Percentiles rank a stretch among this genome's conserved stretches.
phyloP scores from a whole-genome alignment of 345 rosid species.

The Brassica incana region DNA sequence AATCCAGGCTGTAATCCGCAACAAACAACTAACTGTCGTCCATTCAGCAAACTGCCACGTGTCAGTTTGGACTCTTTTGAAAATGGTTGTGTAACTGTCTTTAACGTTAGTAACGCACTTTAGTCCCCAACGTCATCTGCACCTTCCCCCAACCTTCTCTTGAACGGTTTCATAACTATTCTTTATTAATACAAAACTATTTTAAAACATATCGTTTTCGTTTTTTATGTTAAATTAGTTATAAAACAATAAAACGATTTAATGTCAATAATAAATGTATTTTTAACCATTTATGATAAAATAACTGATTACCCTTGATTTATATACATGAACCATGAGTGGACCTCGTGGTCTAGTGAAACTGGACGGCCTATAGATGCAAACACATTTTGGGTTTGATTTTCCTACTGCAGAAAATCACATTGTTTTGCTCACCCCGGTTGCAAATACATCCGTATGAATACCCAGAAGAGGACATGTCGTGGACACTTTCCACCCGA shows the following conservation, averaged over 20 bases:
- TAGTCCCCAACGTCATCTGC: slow-evolving; percentile 33
- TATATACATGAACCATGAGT: neutral
- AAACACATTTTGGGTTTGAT: too few relatives aligned
- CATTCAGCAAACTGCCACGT: slow-evolving; percentile 33
- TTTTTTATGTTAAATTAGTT: slow-evolving; percentile 16
- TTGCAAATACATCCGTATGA: too few relatives aligned
- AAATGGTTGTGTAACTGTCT: slow-evolving; percentile 28
- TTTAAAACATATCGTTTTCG: neutral
- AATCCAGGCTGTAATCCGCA: slow-evolving; percentile 60
- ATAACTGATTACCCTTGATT: neutral
- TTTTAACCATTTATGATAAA: neutral
- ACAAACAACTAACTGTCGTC: slow-evolving; percentile 38
- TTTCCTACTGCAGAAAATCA: too few relatives aligned
- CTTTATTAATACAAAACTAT: neutral
- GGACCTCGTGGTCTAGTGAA: too few relatives aligned
- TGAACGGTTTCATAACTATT: slow-evolving; percentile 31
- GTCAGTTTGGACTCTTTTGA: slow-evolving; percentile 30
- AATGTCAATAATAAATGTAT: neutral
- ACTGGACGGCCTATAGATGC: too few relatives aligned
- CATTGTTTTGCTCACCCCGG: too few relatives aligned
- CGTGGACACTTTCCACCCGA: too few relatives aligned
- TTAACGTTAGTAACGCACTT: slow-evolving; percentile 34
- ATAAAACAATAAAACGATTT: neutral
- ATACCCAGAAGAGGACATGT: too few relatives aligned
- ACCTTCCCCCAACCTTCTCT: slow-evolving; percentile 39